Base-by-base conservation (phyloP, 2,329 filamentous ascomycete genomes). In the Ophiostoma ips region DNA sequence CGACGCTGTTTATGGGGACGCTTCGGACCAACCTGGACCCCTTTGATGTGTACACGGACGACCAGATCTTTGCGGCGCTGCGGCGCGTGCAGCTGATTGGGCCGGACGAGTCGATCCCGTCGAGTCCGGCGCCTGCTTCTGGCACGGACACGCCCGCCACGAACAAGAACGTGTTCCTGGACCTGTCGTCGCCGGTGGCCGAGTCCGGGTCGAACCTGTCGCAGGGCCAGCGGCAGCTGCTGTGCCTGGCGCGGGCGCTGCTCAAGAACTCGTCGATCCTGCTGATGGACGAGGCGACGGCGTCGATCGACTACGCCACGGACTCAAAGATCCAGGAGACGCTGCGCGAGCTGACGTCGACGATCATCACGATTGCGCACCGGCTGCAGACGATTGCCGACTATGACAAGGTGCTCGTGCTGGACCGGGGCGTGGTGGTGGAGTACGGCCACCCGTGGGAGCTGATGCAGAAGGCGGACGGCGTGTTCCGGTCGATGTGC, bases 241-340 rank as follows among this genome's bases (percentile, higher is more conserved):
- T 98, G 50, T 98, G 92, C 62, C 79, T 98, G 10, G 92, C 90
- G 0, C 83, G 92, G 50, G 92, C 92, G 0, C 79, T 98, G 57
- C 82, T 98, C 55, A 95, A 94, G 67, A 78, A 79, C 33, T 89
- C 92, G 0, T 89, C 85, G 56, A 88, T 98, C 2, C 72, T 98
- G n/a, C 83, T 98, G 61, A 96, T 98, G 92, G 92, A 98, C 65
- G 92, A 98, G 70, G 92, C 92, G 1, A 98, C 92, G 0, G 92
- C 92, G 0, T 94, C 87, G 0, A 96, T 98, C 61, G 92, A 98
- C 68, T 96, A 96, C 66, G 84, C 82, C 5, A 98, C 92, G 2
- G 92, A 98, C 61, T 75, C 83, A 46, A 95, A 95, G 69, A 96
- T 98, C 58, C 92, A 98, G 66, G 87, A 87, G 59, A 96, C 92